These are phyloP conservation scores for Cutaneotrichosporon cutaneum DNA, from an alignment of 1,284 basidiomycete genomes.

Conservation along the genomic window DNA sequence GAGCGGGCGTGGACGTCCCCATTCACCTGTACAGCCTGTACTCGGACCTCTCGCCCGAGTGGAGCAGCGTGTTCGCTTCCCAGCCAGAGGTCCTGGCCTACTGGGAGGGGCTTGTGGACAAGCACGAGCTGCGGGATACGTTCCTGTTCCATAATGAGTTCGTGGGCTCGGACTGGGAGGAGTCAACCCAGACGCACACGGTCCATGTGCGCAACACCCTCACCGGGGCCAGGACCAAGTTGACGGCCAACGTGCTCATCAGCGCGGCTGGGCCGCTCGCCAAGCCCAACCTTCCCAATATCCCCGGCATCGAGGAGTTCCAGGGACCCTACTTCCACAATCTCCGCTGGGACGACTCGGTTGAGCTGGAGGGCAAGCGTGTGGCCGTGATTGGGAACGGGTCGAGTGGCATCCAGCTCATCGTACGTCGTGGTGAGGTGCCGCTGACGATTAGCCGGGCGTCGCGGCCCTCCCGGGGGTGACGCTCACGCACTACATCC, in stretches of 20 bases:
- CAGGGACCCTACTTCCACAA: slow-evolving; percentile 46
- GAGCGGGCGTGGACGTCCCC: slow-evolving; percentile 35
- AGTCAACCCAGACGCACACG: slow-evolving; percentile 22
- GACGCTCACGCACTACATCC: slow-evolving; percentile 19
- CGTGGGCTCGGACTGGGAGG: slow-evolving; percentile 27
- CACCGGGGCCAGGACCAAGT: slow-evolving; percentile 1
- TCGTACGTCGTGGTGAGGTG: slow-evolving; percentile 14
- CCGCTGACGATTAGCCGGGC: slow-evolving; percentile 11
- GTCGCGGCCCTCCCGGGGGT: slow-evolving; percentile 10
- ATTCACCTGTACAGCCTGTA: slow-evolving; percentile 36
- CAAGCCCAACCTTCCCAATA: slow-evolving; percentile 37
- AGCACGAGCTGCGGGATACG: slow-evolving; percentile 17
- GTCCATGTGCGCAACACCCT: slow-evolving; percentile 18
- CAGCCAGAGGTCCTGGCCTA: slow-evolving; percentile 30
- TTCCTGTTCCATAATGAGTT: slow-evolving; percentile 30
- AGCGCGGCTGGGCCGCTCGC: slow-evolving; percentile 35
- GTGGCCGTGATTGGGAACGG: slow-evolving; percentile 16
- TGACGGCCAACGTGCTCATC: slow-evolving; percentile 32
- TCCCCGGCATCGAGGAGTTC: slow-evolving; percentile 43
- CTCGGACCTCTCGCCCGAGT: slow-evolving; percentile 26
- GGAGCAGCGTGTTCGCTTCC: slow-evolving; percentile 18
- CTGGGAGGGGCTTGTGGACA: slow-evolving; percentile 29
- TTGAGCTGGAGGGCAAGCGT: slow-evolving; percentile 9
- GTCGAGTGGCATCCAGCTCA: slow-evolving; percentile 16
- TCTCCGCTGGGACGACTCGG: slow-evolving; percentile 39